These are phyloP conservation scores for Podosphaera fusca DNA, from an alignment of 2,329 filamentous ascomycete genomes.

Conservation along the genomic window DNA sequence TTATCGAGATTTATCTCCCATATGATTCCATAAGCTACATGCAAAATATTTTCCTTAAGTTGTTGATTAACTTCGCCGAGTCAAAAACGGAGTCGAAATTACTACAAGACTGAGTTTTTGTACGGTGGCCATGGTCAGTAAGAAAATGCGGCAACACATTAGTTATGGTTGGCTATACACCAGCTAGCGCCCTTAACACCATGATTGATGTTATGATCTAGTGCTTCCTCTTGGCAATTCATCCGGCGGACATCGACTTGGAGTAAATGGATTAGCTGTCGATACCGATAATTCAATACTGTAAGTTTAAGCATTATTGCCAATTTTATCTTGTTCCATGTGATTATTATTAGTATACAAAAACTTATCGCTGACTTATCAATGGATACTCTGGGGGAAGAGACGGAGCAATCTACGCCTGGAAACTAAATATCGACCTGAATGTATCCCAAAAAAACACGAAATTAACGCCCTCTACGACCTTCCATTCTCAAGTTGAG, in stretches of 20 bases:
- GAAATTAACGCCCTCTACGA: constrained; percentile 22
- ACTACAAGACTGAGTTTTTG: no score
- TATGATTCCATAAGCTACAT: no score
- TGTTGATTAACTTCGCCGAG: no score
- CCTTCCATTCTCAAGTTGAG: constrained; percentile 38
- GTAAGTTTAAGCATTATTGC: constrained; percentile 23
- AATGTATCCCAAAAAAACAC: constrained; percentile 15
- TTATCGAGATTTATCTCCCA: no score
- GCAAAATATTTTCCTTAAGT: no score
- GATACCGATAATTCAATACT: constrained; percentile 65
- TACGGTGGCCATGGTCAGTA: constrained; percentile 12
- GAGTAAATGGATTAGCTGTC: constrained; percentile 82
- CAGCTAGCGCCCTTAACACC: neutral
- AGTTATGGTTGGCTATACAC: constrained; percentile 34
- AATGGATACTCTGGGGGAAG: constrained; percentile 80
- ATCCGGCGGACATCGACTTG: constrained; percentile 69
- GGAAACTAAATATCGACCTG: constrained; percentile 63
- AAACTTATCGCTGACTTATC: constrained; percentile 5
- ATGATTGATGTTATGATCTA: constrained; percentile 15
- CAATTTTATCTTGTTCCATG: neutral
- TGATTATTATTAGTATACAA: neutral
- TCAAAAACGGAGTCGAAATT: no score
- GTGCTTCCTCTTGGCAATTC: constrained; percentile 52
- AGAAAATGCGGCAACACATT: constrained; percentile 46
- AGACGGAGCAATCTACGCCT: constrained; percentile 88